phyloP scores from a whole-genome alignment of 495 filamentous ascomycete genomes.

The Penicillium mononematosum region DNA sequence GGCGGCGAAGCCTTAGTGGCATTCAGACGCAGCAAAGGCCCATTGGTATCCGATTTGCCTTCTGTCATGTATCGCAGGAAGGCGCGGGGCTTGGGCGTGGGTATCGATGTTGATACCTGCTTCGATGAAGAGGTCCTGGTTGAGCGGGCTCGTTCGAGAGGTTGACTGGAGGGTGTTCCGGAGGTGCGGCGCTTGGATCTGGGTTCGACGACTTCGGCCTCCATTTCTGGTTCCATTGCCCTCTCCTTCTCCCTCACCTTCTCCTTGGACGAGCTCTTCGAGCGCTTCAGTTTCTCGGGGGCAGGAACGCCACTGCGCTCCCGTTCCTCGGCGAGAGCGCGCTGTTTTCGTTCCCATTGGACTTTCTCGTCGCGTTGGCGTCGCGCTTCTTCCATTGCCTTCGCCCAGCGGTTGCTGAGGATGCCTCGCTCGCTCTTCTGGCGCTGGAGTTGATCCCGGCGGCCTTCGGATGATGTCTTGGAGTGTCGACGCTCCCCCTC shows the following conservation, averaged over 20 bases:
- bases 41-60: slow-evolving; percentile 37
- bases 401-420: slow-evolving; percentile 42
- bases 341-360: slow-evolving; percentile 17
- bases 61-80: slow-evolving; percentile 45
- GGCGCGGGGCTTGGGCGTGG: slow-evolving; percentile 29
- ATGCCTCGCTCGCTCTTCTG: slow-evolving; percentile 39
- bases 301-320: slow-evolving; percentile 18
- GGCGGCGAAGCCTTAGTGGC: slow-evolving; percentile 33
- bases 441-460: slow-evolving; percentile 28
- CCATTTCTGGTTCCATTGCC: slow-evolving; percentile 21
- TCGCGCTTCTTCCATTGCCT: slow-evolving; percentile 41
- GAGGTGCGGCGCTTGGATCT: slow-evolving; percentile 32
- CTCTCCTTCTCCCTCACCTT: slow-evolving; percentile 17
- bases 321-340: slow-evolving; percentile 25
- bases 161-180: slow-evolving; percentile 12
- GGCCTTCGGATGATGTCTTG: slow-evolving; percentile 41
- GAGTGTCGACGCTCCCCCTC: slow-evolving; percentile 38
- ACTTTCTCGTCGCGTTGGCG: slow-evolving; percentile 41
- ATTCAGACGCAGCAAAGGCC: slow-evolving; percentile 38
- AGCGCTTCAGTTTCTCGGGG: slow-evolving; percentile 19
- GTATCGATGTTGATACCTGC: slow-evolving; percentile 23
- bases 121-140: slow-evolving; percentile 30
- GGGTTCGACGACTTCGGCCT: slow-evolving; percentile 14
- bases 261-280: slow-evolving; percentile 18
- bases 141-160: slow-evolving; percentile 17